Percentiles rank a stretch among this genome's conserved stretches.
Evolutionary conservation across 2,329 filamentous ascomycete species (phyloP).

Genomic region (Ophiocordyceps camponoti-floridani): DNA sequence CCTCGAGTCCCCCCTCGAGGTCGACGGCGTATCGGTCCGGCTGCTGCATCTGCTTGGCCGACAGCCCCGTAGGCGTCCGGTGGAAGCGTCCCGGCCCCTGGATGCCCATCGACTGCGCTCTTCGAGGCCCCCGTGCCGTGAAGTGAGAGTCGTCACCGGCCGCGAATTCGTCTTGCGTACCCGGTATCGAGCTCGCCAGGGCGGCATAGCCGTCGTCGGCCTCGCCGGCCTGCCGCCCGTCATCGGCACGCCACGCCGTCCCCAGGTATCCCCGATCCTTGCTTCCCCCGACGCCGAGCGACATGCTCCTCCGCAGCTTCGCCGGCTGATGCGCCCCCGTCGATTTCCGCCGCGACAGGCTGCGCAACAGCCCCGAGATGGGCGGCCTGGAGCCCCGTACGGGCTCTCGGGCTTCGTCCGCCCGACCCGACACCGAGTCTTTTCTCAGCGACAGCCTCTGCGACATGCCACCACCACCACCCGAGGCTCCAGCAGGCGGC

Average conservation of each 20-base stretch:
- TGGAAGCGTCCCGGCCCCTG: slow-evolving; percentile 30
- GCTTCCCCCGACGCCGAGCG: slow-evolving; percentile 25
- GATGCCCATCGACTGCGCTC: slow-evolving; percentile 12
- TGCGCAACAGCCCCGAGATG: slow-evolving; percentile 28
- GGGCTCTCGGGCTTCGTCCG: slow-evolving; percentile 18
- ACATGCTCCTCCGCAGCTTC: slow-evolving; percentile 39
- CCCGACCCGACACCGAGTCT: slow-evolving; percentile 12
- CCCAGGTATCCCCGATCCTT: slow-evolving; percentile 23
- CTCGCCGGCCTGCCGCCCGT: slow-evolving; percentile 30
- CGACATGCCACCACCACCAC: slow-evolving; percentile 26
- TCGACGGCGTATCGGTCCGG: slow-evolving; percentile 44
- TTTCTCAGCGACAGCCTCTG: slow-evolving; percentile 20
- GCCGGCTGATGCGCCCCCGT: slow-evolving; percentile 18
- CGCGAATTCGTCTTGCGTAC: slow-evolving; percentile 23
- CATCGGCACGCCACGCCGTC: slow-evolving; percentile 27
- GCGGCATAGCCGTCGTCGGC: slow-evolving; percentile 11
- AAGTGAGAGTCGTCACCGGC: slow-evolving; percentile 41
- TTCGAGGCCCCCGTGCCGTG: slow-evolving; percentile 14
- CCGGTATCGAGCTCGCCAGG: slow-evolving; percentile 5
- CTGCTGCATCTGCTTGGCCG: slow-evolving; percentile 40
- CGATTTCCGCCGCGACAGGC: slow-evolving; percentile 18
- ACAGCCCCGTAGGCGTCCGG: slow-evolving; percentile 52
- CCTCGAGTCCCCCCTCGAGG: slow-evolving; percentile 67
- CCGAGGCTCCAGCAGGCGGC: slow-evolving; percentile 29
- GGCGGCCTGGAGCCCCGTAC: slow-evolving; percentile 26